These are phyloP conservation scores for Pythium myriotylum DNA, from an alignment of 352 stramenopile species.

Conservation along the genomic window DNA sequence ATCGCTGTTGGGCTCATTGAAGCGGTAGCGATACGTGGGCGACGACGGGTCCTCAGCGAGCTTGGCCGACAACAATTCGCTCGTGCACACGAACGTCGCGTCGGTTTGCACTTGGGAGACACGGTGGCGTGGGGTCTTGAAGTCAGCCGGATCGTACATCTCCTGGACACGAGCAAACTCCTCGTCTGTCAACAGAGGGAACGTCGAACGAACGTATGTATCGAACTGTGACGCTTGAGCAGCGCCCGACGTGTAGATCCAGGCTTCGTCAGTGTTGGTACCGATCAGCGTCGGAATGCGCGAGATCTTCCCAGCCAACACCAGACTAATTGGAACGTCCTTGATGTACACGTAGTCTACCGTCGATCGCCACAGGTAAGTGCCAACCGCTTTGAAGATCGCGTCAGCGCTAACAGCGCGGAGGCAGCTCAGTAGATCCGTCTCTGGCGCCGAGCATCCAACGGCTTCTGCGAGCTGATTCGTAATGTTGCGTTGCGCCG, in stretches of 20 bases:
- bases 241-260: not conserved
- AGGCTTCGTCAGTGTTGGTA: constrained; percentile 10
- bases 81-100: constrained; percentile 3
- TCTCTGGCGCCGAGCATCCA: not conserved
- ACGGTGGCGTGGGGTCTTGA: constrained; percentile 5
- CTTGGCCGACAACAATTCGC: not conserved
- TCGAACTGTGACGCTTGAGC: not conserved
- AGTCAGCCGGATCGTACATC: constrained; percentile 11
- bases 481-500: not conserved
- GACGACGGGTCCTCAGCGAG: not conserved
- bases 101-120: not conserved
- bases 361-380: not conserved
- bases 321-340: not conserved
- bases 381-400: too few species aligned
- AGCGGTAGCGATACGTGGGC: constrained; percentile 11
- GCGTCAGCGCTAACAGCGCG: too few species aligned
- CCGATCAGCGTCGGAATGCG: constrained; percentile 8
- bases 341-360: constrained; percentile 4
- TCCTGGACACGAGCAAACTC: constrained; percentile 1
- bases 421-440: not conserved
- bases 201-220: not conserved
- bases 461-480: not conserved
- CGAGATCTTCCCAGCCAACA: not conserved
- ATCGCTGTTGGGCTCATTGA: constrained; percentile 1
- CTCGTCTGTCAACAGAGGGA: not conserved